Base-by-base conservation (phyloP, 2,329 filamentous ascomycete species). In the Botrytis paeoniae region DNA sequence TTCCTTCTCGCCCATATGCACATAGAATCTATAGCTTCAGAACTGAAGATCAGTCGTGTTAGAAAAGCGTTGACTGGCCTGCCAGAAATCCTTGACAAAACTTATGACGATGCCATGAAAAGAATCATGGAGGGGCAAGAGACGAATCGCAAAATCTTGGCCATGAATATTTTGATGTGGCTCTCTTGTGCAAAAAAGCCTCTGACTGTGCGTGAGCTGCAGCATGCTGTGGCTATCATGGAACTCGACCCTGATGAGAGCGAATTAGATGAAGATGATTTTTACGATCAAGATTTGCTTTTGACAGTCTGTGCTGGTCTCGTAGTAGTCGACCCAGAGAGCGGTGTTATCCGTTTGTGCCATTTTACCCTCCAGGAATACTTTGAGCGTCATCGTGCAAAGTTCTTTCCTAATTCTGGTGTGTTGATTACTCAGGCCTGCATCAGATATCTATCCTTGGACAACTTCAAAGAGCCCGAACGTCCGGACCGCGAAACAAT, bases 221-320 rank as follows among this genome's bases (percentile, higher is more conserved):
- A 81, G 63, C 80, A 86, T 75, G 85, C 84, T 0, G 78, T 87
- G 18, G 84, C 83, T 0, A 78, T 84, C 0, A 81, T 83, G 48
- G 2, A 69, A 0, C 80, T 75, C 0, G 73, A 77, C 0, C 62
- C 85, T 25, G 81, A 85, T 9, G 57, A 70, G 22, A 41, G 25
- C 12, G 72, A 72, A 37, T 37, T 73, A 18, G 62, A 73, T 16
- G 60, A 80, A 62, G 80, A 83, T 4, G 65, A 72, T 20, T 32
- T 77, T 35, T 59, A 70, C 16, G 71, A 76, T 3, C 71, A 74
- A 39, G 68, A 73, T 32, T 43, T 73, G 20, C 61, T 75, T 7
- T 57, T 77, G 2, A 70, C 72, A 39, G 74, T 77, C 16, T 80
- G 79, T 66, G 73, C 73, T 39, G 78, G 78, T 7, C 68, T 80